phyloP scores from a whole-genome alignment of 2,329 filamentous ascomycete genomes.

The Alternaria ventricosa region DNA sequence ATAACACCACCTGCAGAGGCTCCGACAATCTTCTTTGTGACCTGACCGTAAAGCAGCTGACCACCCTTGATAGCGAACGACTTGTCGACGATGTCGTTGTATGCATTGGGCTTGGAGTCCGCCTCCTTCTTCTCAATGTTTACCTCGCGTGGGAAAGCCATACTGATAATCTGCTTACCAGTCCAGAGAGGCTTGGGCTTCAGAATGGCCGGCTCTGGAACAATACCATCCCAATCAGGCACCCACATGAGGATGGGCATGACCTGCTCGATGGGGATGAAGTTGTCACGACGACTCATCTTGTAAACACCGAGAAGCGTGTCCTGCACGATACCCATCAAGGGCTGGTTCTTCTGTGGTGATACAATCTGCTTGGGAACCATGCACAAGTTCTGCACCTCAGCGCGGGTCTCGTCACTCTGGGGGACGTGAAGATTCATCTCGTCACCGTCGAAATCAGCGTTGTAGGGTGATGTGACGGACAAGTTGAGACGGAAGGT shows the following conservation, averaged over 20 bases:
- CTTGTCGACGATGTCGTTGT: conserved; percentile 75
- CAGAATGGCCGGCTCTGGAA: conserved; percentile 90
- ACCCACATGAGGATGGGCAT: conserved; percentile 99
- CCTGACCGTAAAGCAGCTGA: conserved; percentile 85
- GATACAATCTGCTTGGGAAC: conserved; percentile 99
- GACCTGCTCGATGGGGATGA: conserved; percentile 86
- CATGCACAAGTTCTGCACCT: conserved; percentile 92
- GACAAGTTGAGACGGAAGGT: conserved; percentile 98
- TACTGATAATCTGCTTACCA: conserved; percentile 95
- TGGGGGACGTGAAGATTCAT: conserved; percentile 99
- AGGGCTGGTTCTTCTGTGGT: conserved; percentile 91
- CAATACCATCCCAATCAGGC: conserved; percentile 93
- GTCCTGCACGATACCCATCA: conserved; percentile 99
- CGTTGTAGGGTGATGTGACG: conserved; percentile 98
- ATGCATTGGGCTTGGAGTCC: conserved; percentile 58
- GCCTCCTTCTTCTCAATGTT: conserved; percentile 69
- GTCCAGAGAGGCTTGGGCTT: conserved; percentile 95
- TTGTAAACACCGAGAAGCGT: conserved; percentile 97
- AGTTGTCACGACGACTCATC: conserved; percentile 89
- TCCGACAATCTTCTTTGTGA: conserved; percentile 94
- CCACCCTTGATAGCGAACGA: conserved; percentile 85
- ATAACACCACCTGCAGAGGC: conserved; percentile 89
- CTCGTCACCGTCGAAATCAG: conserved; percentile 99
- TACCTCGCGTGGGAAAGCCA: conserved; percentile 87
- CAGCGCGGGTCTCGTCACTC: conserved; percentile 93